Percentiles rank a stretch among this genome's conserved stretches.
Conservation (phyloP, 768 basidiomycete species). For the Dacryopinax spathularia region DNA sequence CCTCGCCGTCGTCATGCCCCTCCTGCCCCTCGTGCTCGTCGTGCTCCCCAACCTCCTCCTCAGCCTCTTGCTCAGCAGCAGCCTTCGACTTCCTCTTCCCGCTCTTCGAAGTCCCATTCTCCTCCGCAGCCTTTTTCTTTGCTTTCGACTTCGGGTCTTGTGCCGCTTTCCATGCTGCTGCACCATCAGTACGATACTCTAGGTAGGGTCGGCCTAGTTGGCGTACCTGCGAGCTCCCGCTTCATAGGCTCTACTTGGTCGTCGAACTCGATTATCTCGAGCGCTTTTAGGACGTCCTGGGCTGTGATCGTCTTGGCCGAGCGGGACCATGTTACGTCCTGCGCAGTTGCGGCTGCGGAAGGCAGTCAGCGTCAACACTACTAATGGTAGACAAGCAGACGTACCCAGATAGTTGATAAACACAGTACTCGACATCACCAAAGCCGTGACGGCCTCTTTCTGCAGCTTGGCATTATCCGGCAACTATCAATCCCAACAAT, state of each 20-base stretch:
- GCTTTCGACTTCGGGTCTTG: constrained; percentile 16
- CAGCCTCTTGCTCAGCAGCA: constrained; percentile 11
- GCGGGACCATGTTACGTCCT: constrained; percentile 71
- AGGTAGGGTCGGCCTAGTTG: neutral
- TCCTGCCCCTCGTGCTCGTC: constrained; percentile 15
- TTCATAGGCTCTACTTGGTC: constrained; percentile 51
- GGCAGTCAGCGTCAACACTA: neutral
- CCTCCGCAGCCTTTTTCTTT: constrained; percentile 11
- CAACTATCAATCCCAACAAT: constrained; percentile 36
- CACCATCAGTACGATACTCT: constrained; percentile 11
- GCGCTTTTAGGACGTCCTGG: constrained; percentile 75
- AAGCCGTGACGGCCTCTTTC: constrained; percentile 73
- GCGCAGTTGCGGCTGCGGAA: constrained; percentile 40
- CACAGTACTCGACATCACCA: constrained; percentile 80
- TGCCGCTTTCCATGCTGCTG: constrained; percentile 1
- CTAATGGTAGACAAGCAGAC: constrained; percentile 18
- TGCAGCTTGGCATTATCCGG: constrained; percentile 76
- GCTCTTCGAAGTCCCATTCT: constrained; percentile 5
- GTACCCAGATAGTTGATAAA: constrained; percentile 88
- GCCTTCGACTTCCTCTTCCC: constrained; percentile 12
- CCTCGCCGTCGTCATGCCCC: constrained; percentile 4
- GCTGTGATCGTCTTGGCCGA: constrained; percentile 82
- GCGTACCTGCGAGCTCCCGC: constrained; percentile 47
- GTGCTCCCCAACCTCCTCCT: constrained; percentile 15
- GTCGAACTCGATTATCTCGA: constrained; percentile 63